Evolutionary conservation across 495 filamentous ascomycete species (phyloP).

Genomic region (Aspergillus haitiensis): DNA sequence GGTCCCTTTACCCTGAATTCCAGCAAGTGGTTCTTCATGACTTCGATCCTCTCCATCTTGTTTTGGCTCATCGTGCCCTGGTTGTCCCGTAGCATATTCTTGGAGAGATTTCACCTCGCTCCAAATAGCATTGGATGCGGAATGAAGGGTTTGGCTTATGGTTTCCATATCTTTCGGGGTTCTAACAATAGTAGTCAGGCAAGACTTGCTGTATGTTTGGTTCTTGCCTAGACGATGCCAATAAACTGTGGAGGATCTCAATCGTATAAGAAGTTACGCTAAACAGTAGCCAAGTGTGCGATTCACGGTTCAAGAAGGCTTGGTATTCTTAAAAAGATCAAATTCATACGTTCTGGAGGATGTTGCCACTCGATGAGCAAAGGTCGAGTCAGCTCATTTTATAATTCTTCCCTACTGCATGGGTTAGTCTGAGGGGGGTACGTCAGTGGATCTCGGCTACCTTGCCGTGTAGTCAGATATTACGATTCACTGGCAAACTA

Average conservation of each 20-base stretch:
- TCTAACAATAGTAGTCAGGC: too few species aligned
- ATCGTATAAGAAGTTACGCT: too few species aligned
- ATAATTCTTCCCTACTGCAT: neutral
- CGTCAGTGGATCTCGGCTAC: slow-evolving; percentile 14
- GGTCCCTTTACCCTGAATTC: slow-evolving; percentile 40
- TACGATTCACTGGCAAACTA: neutral
- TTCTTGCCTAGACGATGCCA: too few species aligned
- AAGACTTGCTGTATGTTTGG: too few species aligned
- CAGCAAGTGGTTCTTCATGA: slow-evolving; percentile 46
- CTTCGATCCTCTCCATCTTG: slow-evolving; percentile 32
- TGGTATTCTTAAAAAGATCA: too few species aligned
- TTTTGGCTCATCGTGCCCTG: slow-evolving; percentile 22
- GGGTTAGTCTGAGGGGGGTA: slow-evolving; percentile 3
- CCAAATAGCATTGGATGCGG: slow-evolving; percentile 39
- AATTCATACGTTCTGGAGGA: too few species aligned
- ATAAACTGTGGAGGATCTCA: too few species aligned
- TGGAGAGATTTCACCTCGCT: slow-evolving; percentile 26
- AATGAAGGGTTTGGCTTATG: slow-evolving; percentile 36
- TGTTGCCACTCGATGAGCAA: too few species aligned
- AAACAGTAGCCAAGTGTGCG: too few species aligned
- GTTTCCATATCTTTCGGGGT: slow-evolving; percentile 37
- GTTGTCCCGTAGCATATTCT: slow-evolving; percentile 11
- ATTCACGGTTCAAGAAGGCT: too few species aligned
- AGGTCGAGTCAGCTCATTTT: too few species aligned
- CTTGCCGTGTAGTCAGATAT: neutral